A percentile compares a stretch with the other conserved stretches of the same genome.
These are phyloP conservation scores for Boletus vermiculosoides DNA, from an alignment of 768 basidiomycete species.

Conservation along the genomic window DNA sequence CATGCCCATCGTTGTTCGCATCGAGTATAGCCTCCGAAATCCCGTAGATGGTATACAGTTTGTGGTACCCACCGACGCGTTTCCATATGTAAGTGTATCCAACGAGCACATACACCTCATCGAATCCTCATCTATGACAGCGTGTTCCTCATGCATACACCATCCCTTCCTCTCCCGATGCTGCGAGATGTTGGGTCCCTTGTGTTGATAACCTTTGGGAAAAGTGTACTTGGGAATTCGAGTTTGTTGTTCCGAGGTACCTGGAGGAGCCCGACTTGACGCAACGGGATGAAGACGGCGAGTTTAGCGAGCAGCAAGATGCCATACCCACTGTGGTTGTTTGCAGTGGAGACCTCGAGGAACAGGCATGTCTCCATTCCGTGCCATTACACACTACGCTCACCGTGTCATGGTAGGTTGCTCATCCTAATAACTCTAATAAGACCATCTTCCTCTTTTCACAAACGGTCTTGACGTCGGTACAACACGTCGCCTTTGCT, in stretches of 20 bases:
- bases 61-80: conserved; percentile 74
- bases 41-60: conserved; percentile 86
- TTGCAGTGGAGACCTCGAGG: conserved; percentile 91
- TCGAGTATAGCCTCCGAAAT: conserved; percentile 79
- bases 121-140: conserved; percentile 40
- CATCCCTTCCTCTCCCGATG: conserved; percentile 80
- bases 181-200: conserved; percentile 98
- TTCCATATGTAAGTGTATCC: conserved; percentile 69
- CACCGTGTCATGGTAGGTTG: conserved; percentile 52
- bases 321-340: conserved; percentile 81
- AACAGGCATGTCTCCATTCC: conserved; percentile 62
- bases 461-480: conserved; percentile 82
- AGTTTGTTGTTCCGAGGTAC: conserved; percentile 88
- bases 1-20: conserved; percentile 69
- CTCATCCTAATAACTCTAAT: conserved; percentile 89
- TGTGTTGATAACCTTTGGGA: conserved; percentile 95
- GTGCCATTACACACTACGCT: conserved; percentile 2
- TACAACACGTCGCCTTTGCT: conserved; percentile 96
- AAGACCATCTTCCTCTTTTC: conserved; percentile 94
- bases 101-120: neutral
- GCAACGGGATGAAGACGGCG: conserved; percentile 41
- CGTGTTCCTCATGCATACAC: conserved; percentile 93
- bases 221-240: conserved; percentile 97
- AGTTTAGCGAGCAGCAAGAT: conserved; percentile 50
- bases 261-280: conserved; percentile 53